Evolutionary conservation across 768 basidiomycete species (phyloP), one percentile per base, ranked within the genome.

Genomic region (Cubamyces lactineus): DNA sequence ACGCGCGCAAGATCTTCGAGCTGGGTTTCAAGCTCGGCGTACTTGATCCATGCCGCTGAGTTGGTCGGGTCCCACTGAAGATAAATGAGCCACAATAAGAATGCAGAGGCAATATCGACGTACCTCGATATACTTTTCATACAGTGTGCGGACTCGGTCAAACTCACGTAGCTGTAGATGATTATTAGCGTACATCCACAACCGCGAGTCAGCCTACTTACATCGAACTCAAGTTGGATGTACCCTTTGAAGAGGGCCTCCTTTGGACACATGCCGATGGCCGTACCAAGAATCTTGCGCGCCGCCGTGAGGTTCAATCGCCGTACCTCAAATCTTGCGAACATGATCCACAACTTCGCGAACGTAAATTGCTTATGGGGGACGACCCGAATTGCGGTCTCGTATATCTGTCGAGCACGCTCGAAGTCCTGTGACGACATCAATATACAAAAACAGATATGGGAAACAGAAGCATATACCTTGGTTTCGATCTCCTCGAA

Each of bases 311-410:
- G 76, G 61, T 97, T 88, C 38, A 96, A 79, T 54, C 85, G 84
- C 47, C 97, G 85, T 8, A 97, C 78, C 74, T 98, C 97, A 67
- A 98, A 98, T 65, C 89, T 86, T 5, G 96, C 94, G 66, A 89
- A 96, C 78, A 91, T 84, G 19, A 92, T 74, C 97, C 97, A 99
- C 12, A 98, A 78, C 76, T 99, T 99, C 3, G 97, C 92, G 67
- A 99, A 99, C 0, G 97, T 98, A 74, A 99, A 99, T 61, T 88
- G 86, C 71, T 96, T 96, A 74, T 99, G 96, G 0, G 97, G 97
- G 2, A 98, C 88, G 23, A 98, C 86, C 61, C 84, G 83, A 55
- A 96, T 76, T 6, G 89, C 93, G 0, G 94, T 95, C 73, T 94
- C 89, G 76, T 95, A 98, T 34, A 99, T 89, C 69, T 98, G 92